These are phyloP conservation scores for Penicillium sp. DNA, from an alignment of 2,329 filamentous ascomycete species.

Conservation along the genomic window DNA sequence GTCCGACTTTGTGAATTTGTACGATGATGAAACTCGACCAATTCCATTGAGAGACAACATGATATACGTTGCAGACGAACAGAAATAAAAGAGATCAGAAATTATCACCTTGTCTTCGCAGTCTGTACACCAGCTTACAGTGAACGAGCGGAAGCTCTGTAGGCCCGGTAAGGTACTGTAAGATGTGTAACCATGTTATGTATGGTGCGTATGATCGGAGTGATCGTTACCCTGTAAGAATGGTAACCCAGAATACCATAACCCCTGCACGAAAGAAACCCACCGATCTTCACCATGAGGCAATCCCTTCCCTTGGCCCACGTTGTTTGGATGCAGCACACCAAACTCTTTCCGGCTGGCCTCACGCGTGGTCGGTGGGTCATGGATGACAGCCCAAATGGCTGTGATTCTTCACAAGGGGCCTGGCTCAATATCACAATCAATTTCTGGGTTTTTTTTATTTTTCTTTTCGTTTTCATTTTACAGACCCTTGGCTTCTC, in stretches of 20 bases:
- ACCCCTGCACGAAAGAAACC: conserved; percentile 24
- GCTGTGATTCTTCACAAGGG: conserved; percentile 33
- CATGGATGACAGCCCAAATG: conserved; percentile 42
- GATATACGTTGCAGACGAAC: background rate
- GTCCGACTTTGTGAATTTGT: background rate
- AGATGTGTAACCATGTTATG: background rate
- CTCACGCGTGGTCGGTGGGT: conserved; percentile 44
- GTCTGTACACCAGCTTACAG: background rate
- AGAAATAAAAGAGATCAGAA: background rate
- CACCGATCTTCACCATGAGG: conserved; percentile 33
- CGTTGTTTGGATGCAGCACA: conserved; percentile 44
- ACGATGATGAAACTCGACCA: background rate
- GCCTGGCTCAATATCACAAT: background rate
- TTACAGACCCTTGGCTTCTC: background rate
- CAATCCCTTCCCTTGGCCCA: conserved; percentile 40
- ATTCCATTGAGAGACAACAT: background rate
- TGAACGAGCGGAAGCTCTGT: background rate
- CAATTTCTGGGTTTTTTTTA: too few species aligned
- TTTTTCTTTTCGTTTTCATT: background rate
- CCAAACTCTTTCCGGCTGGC: conserved; percentile 37
- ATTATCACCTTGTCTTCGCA: background rate
- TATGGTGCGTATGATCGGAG: background rate
- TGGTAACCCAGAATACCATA: background rate
- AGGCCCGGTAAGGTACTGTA: background rate
- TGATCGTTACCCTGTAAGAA: background rate